Percentiles rank a stretch among this genome's conserved stretches.
phyloP scores from a whole-genome alignment of 352 stramenopile genomes.

The Globisporangium heterothallicum region DNA sequence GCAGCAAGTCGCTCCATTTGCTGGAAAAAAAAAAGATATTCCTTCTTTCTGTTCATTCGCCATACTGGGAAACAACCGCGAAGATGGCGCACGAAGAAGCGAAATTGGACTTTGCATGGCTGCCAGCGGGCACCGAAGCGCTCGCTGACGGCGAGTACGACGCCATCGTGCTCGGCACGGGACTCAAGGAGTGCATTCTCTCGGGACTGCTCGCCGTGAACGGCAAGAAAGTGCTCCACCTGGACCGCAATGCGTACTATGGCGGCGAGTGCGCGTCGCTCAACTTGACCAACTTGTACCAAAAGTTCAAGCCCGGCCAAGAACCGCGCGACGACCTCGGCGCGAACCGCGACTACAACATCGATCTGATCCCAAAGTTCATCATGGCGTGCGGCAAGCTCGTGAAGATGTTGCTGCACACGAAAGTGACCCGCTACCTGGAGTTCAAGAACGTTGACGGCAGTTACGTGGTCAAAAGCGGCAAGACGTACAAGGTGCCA shows the following conservation, averaged over 20 bases:
- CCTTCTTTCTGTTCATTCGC: too few species aligned
- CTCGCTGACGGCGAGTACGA: conserved; percentile 99
- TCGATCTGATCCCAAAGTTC: conserved; percentile 99
- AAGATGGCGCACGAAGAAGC: conserved; percentile 54
- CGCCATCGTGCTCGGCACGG: conserved; percentile 98
- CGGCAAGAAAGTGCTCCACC: conserved; percentile 95
- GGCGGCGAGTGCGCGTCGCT: conserved; percentile 97
- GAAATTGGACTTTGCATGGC: conserved; percentile 90
- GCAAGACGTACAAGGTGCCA: conserved; percentile 97
- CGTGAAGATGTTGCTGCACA: conserved; percentile 97
- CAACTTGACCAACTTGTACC: conserved; percentile 98
- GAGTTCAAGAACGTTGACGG: conserved; percentile 99
- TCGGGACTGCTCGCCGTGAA: conserved; percentile 93
- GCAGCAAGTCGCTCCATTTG: neutral
- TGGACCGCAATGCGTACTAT: conserved; percentile 98
- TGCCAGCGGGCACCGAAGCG: conserved; percentile 91
- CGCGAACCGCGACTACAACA: conserved; percentile 98
- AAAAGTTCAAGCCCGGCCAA: conserved; percentile 87
- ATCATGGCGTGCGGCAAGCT: conserved; percentile 99
- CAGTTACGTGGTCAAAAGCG: conserved; percentile 97
- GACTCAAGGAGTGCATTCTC: conserved; percentile 99
- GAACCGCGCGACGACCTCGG: conserved; percentile 79
- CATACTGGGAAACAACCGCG: conserved; percentile 3
- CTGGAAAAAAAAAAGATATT: neutral
- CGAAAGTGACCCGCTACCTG: conserved; percentile 97